Percentiles rank a stretch among this genome's conserved stretches.
phyloP scores from a whole-genome alignment of 73 alveolate species.

The Symbiodinium pilosum region DNA sequence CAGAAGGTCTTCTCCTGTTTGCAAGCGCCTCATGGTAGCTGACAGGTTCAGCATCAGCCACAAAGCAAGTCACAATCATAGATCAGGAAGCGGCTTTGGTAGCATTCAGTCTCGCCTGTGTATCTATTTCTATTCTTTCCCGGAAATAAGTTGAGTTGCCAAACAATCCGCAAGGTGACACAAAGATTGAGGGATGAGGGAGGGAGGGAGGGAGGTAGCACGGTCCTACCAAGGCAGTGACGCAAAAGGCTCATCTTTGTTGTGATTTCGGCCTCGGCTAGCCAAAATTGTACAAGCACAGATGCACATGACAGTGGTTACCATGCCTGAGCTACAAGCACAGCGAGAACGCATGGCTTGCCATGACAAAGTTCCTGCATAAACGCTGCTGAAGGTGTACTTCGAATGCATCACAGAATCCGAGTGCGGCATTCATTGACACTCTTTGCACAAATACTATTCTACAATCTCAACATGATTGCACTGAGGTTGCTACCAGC shows the following conservation, averaged over 20 bases:
- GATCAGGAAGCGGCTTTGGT: too few relatives aligned
- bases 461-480: neutral
- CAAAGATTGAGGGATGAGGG: too few relatives aligned
- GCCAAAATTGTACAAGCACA: neutral
- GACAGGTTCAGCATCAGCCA: conserved; percentile 50
- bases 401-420: too few relatives aligned
- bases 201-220: too few relatives aligned
- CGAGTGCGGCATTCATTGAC: neutral
- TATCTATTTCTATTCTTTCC: too few relatives aligned
- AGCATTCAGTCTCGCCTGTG: too few relatives aligned
- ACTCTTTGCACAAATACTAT: neutral
- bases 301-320: neutral
- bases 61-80: conserved; percentile 77
- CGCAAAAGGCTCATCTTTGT: neutral
- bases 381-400: neutral
- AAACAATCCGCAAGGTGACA: too few relatives aligned
- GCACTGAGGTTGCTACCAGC: too few relatives aligned
- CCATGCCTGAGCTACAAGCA: neutral
- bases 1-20: neutral
- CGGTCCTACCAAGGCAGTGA: neutral
- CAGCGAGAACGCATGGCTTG: neutral
- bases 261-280: neutral
- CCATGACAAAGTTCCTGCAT: neutral
- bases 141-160: too few relatives aligned
- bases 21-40: conserved; percentile 52